phyloP scores from a whole-genome alignment of 495 filamentous ascomycete genomes.

The Neohortaea acidophila region DNA sequence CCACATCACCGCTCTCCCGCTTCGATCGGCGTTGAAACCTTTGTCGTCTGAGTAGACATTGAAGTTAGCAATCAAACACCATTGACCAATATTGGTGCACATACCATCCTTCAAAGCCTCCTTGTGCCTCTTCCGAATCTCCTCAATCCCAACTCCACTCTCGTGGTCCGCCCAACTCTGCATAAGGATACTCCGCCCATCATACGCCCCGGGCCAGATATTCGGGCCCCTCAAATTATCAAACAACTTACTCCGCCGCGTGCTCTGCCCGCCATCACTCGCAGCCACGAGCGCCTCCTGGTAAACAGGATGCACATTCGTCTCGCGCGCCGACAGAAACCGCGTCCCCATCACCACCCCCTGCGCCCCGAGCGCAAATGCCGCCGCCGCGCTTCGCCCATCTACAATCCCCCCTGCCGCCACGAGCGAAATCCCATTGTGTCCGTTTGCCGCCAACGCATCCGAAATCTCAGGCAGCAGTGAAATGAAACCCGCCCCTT shows the following conservation, averaged over 20 bases:
- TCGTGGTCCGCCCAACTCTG: slow-evolving; percentile 43
- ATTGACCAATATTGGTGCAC: too few relatives aligned
- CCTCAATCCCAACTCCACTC: slow-evolving; percentile 38
- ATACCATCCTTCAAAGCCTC: slow-evolving; percentile 39
- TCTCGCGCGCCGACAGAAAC: slow-evolving; percentile 52
- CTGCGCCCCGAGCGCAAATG: slow-evolving; percentile 49
- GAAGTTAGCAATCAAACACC: too few relatives aligned
- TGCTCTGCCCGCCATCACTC: slow-evolving; percentile 46
- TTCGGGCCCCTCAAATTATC: slow-evolving; percentile 53
- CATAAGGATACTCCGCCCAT: slow-evolving; percentile 48
- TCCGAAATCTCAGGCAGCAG: slow-evolving; percentile 47
- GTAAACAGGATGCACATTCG: slow-evolving; percentile 44
- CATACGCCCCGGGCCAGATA: slow-evolving; percentile 52
- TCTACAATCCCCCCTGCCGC: slow-evolving; percentile 65
- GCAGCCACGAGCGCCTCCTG: slow-evolving; percentile 44
- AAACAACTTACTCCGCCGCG: slow-evolving; percentile 52
- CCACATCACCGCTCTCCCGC: slow-evolving; percentile 55
- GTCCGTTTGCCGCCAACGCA: slow-evolving; percentile 27
- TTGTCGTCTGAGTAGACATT: too few relatives aligned
- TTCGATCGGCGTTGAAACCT: slow-evolving; percentile 8
- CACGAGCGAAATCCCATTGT: slow-evolving; percentile 27
- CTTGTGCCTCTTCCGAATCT: slow-evolving; percentile 45
- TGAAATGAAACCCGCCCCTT: slow-evolving; percentile 42
- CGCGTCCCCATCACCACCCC: slow-evolving; percentile 58
- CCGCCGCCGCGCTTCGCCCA: slow-evolving; percentile 49